Percentiles rank a stretch among this genome's conserved stretches.
Conservation (phyloP, 2,329 filamentous ascomycete genomes). For the Coniochaeta sp. region DNA sequence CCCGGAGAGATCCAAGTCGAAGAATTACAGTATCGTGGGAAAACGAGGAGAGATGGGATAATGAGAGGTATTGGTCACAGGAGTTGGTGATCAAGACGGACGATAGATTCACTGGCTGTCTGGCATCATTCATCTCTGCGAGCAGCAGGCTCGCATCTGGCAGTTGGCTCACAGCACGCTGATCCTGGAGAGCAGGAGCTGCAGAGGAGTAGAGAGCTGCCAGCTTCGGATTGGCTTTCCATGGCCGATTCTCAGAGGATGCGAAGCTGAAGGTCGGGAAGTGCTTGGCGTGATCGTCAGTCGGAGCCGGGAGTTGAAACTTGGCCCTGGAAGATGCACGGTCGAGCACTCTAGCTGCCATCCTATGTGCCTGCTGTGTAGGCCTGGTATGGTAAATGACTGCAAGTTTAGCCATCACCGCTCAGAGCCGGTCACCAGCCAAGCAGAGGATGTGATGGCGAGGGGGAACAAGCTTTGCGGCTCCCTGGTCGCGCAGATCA, state of each 20-base stretch:
- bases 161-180: not conserved
- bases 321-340: not conserved
- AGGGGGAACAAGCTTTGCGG: not conserved
- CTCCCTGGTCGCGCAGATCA: not conserved
- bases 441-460: not conserved
- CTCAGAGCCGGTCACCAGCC: conserved; percentile 1
- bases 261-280: not conserved
- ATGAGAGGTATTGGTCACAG: not conserved
- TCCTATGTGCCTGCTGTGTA: not conserved
- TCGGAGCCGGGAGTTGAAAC: conserved; percentile 8
- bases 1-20: not conserved
- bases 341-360: not conserved
- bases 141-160: not conserved
- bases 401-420: not conserved
- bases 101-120: not conserved
- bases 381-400: too few species aligned
- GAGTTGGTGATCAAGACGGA: not conserved
- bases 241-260: not conserved
- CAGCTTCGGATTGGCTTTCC: not conserved
- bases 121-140: not conserved
- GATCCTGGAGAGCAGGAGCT: not conserved
- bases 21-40: not conserved
- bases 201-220: not conserved
- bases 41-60: not conserved
- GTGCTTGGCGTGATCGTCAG: conserved; percentile 12